phyloP scores from a whole-genome alignment of 495 filamentous ascomycete species.

The Tetracladium marchalianum region DNA sequence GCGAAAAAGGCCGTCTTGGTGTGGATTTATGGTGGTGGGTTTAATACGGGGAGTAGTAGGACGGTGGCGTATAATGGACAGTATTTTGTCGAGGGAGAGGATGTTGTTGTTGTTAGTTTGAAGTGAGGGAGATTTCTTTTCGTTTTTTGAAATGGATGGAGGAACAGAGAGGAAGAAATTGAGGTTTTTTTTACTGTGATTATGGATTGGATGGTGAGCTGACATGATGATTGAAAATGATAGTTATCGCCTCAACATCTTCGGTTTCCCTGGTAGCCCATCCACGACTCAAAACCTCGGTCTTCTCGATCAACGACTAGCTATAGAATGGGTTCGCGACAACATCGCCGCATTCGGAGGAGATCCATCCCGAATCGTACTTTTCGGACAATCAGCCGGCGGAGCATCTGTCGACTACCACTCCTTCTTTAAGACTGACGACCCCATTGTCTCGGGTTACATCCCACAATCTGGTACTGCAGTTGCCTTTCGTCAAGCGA shows the following conservation, averaged over 20 bases:
- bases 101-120: constrained; percentile 49
- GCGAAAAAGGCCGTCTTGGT: constrained; percentile 29
- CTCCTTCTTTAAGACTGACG: constrained; percentile 34
- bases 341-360: constrained; percentile 47
- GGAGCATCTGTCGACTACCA: constrained; percentile 41
- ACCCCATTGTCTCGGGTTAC: constrained; percentile 35
- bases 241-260: constrained; percentile 54
- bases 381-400: constrained; percentile 39
- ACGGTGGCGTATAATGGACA: constrained; percentile 29
- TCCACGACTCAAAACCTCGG: constrained; percentile 5
- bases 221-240: constrained; percentile 38
- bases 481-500: constrained; percentile 30
- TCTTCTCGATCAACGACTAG: constrained; percentile 49
- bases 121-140: constrained; percentile 24
- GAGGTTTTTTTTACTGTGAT: constrained; percentile 39
- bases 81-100: constrained; percentile 32
- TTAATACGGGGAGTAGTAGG: constrained; percentile 22
- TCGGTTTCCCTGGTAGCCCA: constrained; percentile 11
- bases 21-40: constrained; percentile 32
- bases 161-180: no score
- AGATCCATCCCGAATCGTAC: constrained; percentile 26
- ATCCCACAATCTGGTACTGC: constrained; percentile 47
- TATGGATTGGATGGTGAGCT: constrained; percentile 40
- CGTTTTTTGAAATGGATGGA: no score
- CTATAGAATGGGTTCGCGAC: constrained; percentile 49